Evolutionary conservation across 768 basidiomycete genomes (phyloP), one percentile per base, ranked within the genome.

Genomic region (Suillus discolor): DNA sequence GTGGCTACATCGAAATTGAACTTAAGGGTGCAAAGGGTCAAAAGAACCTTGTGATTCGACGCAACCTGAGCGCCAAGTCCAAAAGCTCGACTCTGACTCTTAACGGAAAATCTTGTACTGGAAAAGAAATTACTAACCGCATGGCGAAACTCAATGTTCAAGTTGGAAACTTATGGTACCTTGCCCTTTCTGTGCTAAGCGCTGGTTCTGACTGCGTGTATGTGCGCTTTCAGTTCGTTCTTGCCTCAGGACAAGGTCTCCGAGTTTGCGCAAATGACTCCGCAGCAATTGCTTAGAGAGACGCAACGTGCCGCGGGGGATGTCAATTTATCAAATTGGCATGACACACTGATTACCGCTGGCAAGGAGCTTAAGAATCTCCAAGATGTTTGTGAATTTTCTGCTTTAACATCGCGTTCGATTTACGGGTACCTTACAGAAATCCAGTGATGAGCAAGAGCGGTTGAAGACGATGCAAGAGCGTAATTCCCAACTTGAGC

Each of bases 191-290:
- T 28, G 11, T 61, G 53, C 28, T 51, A 8, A 13, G 57, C 28
- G n/a, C 36, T 2, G 11, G 57, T 55, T 38, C 53, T 61, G 61
- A 66, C 11, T 25, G 62, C 60, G 65, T 64, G 44, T 39, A 66
- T 57, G 54, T 53, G n/a, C 13, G 41, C 4, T 59, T 62, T 13
- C 68, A 90, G 95, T 75, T 91, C 93, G 1, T 99, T 99, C 82
- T 84, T 99, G 51, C 97, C 97, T 16, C 97, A 99, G 78, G 97
- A 99, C 77, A 90, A 91, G 71, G 97, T 99, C 25, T 89, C 93
- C 3, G 90, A 93, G 72, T 99, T 99, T 71, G 95, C 97, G 2
- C 89, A 87, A 42, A 96, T 99, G 94, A 83, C 82, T 2, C 89
- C 94, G 0, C 87, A 90, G 66, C 85, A 92, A 67, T 84, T 98